Evolutionary conservation across 192 early-diverging fungal species (phyloP), one percentile per base, ranked within the genome.

Genomic region (Gaertneriomyces semiglobifer): DNA sequence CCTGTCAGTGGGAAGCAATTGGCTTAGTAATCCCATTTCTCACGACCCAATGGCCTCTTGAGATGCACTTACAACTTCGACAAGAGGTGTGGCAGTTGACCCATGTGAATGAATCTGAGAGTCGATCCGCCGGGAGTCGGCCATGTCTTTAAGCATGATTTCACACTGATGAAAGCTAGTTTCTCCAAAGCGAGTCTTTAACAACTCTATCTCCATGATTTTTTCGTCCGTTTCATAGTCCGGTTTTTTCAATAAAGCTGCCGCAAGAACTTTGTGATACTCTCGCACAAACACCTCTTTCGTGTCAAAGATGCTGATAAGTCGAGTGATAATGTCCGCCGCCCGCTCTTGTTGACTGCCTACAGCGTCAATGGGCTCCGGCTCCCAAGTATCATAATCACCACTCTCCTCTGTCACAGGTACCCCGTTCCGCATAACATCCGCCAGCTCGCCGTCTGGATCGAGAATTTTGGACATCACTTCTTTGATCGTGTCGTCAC

Each of bases 71-170:
- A 33, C 25, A 33, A 33, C 25, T 33, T 33, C 25, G 25, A 33
- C 25, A 33, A 33, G 25, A 2, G 25, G 25, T 33, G 25, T 33
- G 25, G 25, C 25, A 33, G 25, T 2, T 0, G 25, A 33, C 0
- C 25, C 25, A 33, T 33, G 25, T 2, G 55, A 38, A 38, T 57
- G 38, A 39, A 60, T 18, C 25, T 60, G 47, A 18, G 48, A 48
- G 48, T 68, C 56, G 11, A 68, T 38, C 39, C 66, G 57, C 39
- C 66, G 57, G 5, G 66, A 68, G 6, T 19, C 41, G 6, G 66
- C 66, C 66, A 68, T 50, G 20, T 68, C 66, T 56, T 40, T 46
- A 6, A 68, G 58, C 66, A 68, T 68, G 12, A 68, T 56, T 40
- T 68, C 66, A 46, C 66, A 68, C 33, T 68, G 44, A 4, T 46